A percentile compares a stretch with the other conserved stretches of the same genome.
These are phyloP conservation scores for Testicularia cyperi DNA, from an alignment of 1,284 basidiomycete species.

Conservation along the genomic window DNA sequence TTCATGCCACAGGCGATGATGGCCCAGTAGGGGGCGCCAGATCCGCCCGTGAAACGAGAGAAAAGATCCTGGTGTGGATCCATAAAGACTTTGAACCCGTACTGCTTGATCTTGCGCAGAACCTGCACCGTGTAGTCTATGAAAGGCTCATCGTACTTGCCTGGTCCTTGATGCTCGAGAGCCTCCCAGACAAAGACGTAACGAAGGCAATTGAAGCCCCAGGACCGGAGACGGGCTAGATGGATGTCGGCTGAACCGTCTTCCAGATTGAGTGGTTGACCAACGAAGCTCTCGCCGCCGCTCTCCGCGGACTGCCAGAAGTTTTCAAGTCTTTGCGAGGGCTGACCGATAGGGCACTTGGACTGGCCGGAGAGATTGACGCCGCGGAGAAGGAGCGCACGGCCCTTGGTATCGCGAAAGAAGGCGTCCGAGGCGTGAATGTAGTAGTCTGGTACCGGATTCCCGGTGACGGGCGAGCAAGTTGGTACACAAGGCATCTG, in stretches of 20 bases:
- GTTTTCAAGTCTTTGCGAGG: constrained; percentile 68
- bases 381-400: constrained; percentile 82
- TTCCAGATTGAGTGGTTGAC: constrained; percentile 73
- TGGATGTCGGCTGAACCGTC: constrained; percentile 86
- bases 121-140: constrained; percentile 89
- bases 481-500: constrained; percentile 6
- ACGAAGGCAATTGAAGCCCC: constrained; percentile 93
- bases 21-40: constrained; percentile 94
- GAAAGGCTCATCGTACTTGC: constrained; percentile 85
- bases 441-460: constrained; percentile 32
- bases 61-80: constrained; percentile 97
- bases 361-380: constrained; percentile 87
- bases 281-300: constrained; percentile 74
- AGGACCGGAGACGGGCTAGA: constrained; percentile 77
- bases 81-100: constrained; percentile 90
- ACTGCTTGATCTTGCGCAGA: constrained; percentile 84
- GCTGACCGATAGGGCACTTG: constrained; percentile 76
- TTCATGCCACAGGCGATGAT: constrained; percentile 87
- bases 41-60: constrained; percentile 95
- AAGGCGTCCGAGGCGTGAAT: constrained; percentile 61
- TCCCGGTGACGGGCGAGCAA: constrained; percentile 29
- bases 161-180: constrained; percentile 88
- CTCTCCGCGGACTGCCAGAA: constrained; percentile 85
- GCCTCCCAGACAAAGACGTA: constrained; percentile 94
- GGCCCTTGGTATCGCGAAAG: constrained; percentile 81